phyloP scores from a whole-genome alignment of 257 asterid species.

The Jasminum sambac region DNA sequence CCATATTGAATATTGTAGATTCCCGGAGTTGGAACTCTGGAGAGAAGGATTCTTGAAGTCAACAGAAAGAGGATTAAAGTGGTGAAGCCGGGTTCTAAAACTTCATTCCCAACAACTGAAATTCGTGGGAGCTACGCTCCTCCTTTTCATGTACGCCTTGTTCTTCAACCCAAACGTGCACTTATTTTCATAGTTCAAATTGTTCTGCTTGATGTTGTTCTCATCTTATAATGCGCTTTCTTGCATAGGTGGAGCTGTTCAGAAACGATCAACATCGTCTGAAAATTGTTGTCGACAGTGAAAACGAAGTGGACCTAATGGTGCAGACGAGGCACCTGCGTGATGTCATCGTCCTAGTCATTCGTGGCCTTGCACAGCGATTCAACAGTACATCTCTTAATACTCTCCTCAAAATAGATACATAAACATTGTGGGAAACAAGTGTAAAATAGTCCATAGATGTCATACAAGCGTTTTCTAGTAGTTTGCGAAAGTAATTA shows the following conservation, averaged over 20 bases:
- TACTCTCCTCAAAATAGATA: slow-evolving; percentile 85
- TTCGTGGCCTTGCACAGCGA: slow-evolving; percentile 86
- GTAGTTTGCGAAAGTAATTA: background rate
- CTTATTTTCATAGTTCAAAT: background rate
- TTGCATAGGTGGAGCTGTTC: slow-evolving; percentile 77
- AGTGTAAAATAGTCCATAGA: background rate
- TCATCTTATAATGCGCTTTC: background rate
- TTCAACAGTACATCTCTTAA: slow-evolving; percentile 96
- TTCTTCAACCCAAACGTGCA: background rate
- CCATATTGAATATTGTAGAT: slow-evolving; percentile 44
- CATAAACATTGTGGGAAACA: slow-evolving; percentile 28
- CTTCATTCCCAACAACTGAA: slow-evolving; percentile 87
- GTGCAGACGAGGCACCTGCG: slow-evolving; percentile 94
- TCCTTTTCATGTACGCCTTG: slow-evolving; percentile 80
- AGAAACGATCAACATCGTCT: slow-evolving; percentile 90
- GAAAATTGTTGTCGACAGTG: slow-evolving; percentile 90
- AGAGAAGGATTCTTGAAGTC: slow-evolving; percentile 87
- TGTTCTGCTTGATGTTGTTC: background rate
- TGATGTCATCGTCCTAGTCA: slow-evolving; percentile 84
- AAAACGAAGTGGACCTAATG: slow-evolving; percentile 87
- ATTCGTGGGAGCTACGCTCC: slow-evolving; percentile 90
- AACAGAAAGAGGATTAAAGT: slow-evolving; percentile 83
- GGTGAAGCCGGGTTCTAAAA: slow-evolving; percentile 92
- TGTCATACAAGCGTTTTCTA: background rate
- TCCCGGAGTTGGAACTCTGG: slow-evolving; percentile 78